Evolutionary conservation across 345 rosid genomes (phyloP).

Genomic region (Syzygium grande): DNA sequence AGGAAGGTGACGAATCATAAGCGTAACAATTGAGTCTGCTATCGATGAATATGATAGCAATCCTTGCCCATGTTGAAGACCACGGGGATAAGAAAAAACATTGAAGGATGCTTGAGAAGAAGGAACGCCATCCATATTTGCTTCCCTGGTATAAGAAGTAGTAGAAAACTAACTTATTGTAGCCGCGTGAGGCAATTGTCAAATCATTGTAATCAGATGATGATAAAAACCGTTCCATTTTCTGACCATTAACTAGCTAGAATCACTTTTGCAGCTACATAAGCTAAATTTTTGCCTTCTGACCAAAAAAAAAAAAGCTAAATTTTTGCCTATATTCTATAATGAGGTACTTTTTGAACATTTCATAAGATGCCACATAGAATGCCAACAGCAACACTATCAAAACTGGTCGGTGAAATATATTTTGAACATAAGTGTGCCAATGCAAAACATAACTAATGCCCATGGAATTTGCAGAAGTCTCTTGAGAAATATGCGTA

Average conservation of each 20-base stretch:
- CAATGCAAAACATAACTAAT: background rate
- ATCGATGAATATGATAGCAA: background rate
- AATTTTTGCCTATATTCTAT: background rate
- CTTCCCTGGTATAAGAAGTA: background rate
- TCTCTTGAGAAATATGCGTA: background rate
- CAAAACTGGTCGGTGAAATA: background rate
- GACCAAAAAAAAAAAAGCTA: background rate
- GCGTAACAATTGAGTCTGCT: slow-evolving; percentile 21
- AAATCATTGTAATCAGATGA: background rate
- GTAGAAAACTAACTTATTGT: background rate
- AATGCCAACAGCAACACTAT: background rate
- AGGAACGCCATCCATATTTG: background rate
- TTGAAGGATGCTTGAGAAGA: background rate
- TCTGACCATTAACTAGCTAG: background rate
- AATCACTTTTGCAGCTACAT: background rate
- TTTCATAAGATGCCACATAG: background rate
- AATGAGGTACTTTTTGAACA: background rate
- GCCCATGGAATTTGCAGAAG: background rate
- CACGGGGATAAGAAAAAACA: background rate
- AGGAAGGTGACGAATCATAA: slow-evolving; percentile 70
- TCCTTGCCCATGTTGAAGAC: slow-evolving; percentile 1
- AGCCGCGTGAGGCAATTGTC: background rate
- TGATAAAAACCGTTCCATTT: background rate
- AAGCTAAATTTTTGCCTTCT: background rate
- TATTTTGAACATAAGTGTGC: background rate